These are phyloP conservation scores for Alternaria metachromatica DNA, from an alignment of 2,329 filamentous ascomycete species.

Conservation along the genomic window DNA sequence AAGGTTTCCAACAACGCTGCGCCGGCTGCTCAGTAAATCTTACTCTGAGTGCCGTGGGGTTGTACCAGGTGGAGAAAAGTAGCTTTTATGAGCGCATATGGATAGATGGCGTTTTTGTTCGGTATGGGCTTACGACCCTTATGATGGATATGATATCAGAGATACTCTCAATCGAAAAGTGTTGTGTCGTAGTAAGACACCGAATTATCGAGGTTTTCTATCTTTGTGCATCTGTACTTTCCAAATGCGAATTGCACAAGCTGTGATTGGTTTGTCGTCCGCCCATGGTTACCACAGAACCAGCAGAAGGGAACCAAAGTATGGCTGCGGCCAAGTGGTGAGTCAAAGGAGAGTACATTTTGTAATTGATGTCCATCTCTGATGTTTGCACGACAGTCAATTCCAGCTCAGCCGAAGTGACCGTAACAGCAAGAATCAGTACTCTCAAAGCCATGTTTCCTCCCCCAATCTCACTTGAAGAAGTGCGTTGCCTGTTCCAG, in stretches of 20 bases:
- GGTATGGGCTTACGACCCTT: neutral
- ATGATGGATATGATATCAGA: neutral
- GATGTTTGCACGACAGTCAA: neutral
- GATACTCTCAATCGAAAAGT: neutral
- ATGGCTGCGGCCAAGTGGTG: neutral
- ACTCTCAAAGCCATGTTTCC: neutral
- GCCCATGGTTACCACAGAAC: neutral
- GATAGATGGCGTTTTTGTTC: conserved; percentile 1
- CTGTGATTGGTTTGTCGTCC: neutral
- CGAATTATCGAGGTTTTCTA: no score
- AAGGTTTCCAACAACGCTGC: neutral
- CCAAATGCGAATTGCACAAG: neutral
- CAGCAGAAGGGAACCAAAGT: neutral
- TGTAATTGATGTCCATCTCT: neutral
- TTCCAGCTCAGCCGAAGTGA: neutral
- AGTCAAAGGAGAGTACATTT: neutral
- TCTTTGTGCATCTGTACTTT: no score
- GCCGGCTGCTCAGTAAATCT: neutral
- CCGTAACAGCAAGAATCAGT: neutral
- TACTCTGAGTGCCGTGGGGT: neutral
- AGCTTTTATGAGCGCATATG: neutral
- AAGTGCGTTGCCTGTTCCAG: neutral
- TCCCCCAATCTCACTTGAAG: neutral
- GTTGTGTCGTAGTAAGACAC: neutral
- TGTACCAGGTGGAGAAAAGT: neutral